Percentiles rank a stretch among this genome's conserved stretches.
phyloP scores from a whole-genome alignment of 2,329 filamentous ascomycete species.

The Conoideocrella luteorostrata region DNA sequence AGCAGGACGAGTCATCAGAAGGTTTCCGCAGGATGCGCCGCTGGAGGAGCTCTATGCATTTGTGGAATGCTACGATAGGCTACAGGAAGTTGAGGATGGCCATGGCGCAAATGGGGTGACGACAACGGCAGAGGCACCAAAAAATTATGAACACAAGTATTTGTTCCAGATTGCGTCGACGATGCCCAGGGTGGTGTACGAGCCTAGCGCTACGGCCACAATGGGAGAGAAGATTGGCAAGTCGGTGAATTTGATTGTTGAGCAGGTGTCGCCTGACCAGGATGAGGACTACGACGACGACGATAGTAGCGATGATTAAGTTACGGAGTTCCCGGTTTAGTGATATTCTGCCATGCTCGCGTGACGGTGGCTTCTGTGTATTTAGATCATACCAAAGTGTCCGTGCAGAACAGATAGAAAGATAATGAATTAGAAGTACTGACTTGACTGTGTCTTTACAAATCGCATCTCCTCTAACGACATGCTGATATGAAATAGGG shows the following conservation, averaged over 20 bases:
- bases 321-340: neutral
- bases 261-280: slow-evolving; percentile 42
- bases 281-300: slow-evolving; percentile 28
- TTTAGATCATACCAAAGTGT: too few relatives aligned
- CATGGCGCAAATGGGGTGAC: neutral
- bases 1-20: slow-evolving; percentile 69
- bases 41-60: slow-evolving; percentile 93
- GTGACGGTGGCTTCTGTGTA: too few relatives aligned
- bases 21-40: slow-evolving; percentile 61
- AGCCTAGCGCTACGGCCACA: slow-evolving; percentile 57
- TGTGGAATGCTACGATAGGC: slow-evolving; percentile 78
- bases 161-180: slow-evolving; percentile 79
- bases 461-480: too few relatives aligned
- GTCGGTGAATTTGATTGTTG: slow-evolving; percentile 85
- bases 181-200: slow-evolving; percentile 77
- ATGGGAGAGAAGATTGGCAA: slow-evolving; percentile 70
- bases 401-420: too few relatives aligned
- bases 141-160: slow-evolving; percentile 69
- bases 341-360: too few relatives aligned
- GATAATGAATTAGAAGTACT: neutral
- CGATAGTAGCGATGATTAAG: slow-evolving; percentile 19
- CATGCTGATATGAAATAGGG: too few relatives aligned
- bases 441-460: too few relatives aligned
- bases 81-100: slow-evolving; percentile 49
- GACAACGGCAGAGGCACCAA: slow-evolving; percentile 8